Conservation (phyloP, 768 basidiomycete genomes). For the Russula sp. region DNA sequence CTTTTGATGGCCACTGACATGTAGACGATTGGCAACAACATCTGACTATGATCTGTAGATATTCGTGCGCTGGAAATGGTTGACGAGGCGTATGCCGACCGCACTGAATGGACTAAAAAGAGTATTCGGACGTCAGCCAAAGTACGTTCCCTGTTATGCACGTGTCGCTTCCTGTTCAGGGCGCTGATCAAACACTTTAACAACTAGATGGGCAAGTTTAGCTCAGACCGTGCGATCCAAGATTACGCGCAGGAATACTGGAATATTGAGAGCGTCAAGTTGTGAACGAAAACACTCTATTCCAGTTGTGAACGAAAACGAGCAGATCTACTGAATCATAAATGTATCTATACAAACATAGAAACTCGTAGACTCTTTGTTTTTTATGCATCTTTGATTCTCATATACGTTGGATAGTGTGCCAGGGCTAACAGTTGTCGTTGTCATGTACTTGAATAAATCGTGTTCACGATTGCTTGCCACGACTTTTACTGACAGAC, state of each 20-base stretch:
- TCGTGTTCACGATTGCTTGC: neutral
- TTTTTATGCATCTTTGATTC: conserved; percentile 11
- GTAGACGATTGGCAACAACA: conserved; percentile 1
- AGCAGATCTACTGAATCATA: neutral
- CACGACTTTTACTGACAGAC: neutral
- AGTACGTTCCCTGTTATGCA: conserved; percentile 37
- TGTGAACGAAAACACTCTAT: conserved; percentile 19
- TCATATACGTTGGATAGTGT: neutral
- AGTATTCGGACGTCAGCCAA: conserved; percentile 80
- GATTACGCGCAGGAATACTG: conserved; percentile 90
- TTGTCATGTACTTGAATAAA: conserved; percentile 6
- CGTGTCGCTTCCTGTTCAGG: neutral
- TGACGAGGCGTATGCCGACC: conserved; percentile 83
- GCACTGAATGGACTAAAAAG: conserved; percentile 88
- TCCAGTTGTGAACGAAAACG: conserved; percentile 16
- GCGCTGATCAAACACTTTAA: neutral
- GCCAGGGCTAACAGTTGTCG: conserved; percentile 1
- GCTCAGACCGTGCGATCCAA: conserved; percentile 87
- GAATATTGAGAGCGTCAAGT: conserved; percentile 57
- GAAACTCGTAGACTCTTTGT: conserved; percentile 8
- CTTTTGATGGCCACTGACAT: neutral
- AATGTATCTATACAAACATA: conserved; percentile 19
- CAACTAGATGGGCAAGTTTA: conserved; percentile 90
- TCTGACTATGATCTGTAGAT: conserved; percentile 43
- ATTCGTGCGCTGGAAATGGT: conserved; percentile 82